These are phyloP conservation scores for Zasmidium cellare DNA, from an alignment of 2,329 filamentous ascomycete genomes.

Conservation along the genomic window DNA sequence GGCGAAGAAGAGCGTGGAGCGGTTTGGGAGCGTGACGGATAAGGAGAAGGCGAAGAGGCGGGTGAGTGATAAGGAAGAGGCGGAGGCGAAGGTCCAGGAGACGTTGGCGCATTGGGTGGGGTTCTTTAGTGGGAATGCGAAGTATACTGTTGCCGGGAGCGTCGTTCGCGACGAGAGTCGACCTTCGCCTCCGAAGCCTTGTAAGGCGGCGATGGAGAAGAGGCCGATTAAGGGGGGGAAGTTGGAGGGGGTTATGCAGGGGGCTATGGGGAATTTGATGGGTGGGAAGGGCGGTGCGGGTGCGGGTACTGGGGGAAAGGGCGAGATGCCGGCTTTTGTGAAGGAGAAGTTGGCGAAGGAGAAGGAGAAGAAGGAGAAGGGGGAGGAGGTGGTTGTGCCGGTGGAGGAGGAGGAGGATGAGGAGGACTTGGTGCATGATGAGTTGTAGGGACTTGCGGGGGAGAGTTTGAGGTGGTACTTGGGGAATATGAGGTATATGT, in stretches of 20 bases:
- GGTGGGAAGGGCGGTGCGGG: conserved; percentile 9
- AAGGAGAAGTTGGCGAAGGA: conserved; percentile 21
- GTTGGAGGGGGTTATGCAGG: conserved; percentile 26
- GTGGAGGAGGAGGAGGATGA: conserved; percentile 13
- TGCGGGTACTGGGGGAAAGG: conserved; percentile 6
- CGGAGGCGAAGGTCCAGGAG: conserved; percentile 62
- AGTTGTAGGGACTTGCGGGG: too few relatives aligned
- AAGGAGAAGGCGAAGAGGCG: conserved; percentile 22
- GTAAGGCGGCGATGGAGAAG: conserved; percentile 32
- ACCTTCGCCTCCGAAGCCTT: conserved; percentile 26
- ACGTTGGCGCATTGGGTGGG: conserved; percentile 65
- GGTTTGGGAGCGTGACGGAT: conserved; percentile 22
- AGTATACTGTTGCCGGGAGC: conserved; percentile 27
- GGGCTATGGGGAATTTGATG: conserved; percentile 14
- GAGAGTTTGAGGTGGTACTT: too few relatives aligned
- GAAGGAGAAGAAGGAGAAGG: conserved; percentile 12
- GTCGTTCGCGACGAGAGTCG: conserved; percentile 23
- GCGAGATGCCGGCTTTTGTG: conserved; percentile 22
- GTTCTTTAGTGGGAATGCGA: conserved; percentile 29
- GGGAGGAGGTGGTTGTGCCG: conserved; percentile 6
- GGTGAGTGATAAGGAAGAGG: conserved; percentile 38
- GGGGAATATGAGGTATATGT: too few relatives aligned
- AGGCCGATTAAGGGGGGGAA: conserved; percentile 32
- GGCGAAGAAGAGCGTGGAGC: conserved; percentile 30
- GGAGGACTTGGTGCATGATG: conserved; percentile 13